Evolutionary conservation across 2,329 filamentous ascomycete species (phyloP).

Genomic region (Pseudogymnoascus sp.): DNA sequence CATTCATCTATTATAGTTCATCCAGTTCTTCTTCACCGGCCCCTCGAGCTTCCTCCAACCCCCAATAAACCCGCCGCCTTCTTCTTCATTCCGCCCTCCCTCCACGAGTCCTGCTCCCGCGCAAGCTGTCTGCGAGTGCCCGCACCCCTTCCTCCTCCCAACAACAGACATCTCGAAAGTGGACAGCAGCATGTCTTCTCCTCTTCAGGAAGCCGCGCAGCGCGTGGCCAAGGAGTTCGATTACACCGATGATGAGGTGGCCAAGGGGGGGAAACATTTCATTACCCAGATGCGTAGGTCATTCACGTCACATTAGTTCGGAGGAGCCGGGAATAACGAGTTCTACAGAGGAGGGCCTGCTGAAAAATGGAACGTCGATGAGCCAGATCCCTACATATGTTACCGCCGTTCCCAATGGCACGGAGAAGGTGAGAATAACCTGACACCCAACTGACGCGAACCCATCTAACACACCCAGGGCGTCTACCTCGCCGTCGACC

Average conservation of each 20-base stretch:
- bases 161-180: conserved; percentile 43
- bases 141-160: conserved; percentile 40
- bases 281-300: conserved; percentile 68
- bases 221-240: conserved; percentile 79
- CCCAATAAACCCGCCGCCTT: conserved; percentile 26
- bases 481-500: conserved; percentile 88
- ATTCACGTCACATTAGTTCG: not conserved
- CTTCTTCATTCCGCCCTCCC: conserved; percentile 32
- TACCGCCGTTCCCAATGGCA: conserved; percentile 90
- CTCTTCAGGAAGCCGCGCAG: conserved; percentile 61
- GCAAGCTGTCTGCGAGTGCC: conserved; percentile 44
- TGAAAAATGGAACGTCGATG: conserved; percentile 68
- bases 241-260: conserved; percentile 68
- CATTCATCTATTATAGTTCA: conserved; percentile 31
- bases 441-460: not conserved
- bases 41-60: conserved; percentile 24
- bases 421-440: conserved; percentile 67
- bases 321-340: not conserved
- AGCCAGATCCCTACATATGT: conserved; percentile 98
- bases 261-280: conserved; percentile 75
- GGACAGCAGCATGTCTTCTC: conserved; percentile 48
- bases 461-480: conserved; percentile 40
- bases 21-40: conserved; percentile 40
- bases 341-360: conserved; percentile 64
- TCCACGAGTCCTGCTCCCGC: conserved; percentile 34